These are phyloP conservation scores for Halophytophthora polymorphica DNA, from an alignment of 352 stramenopile genomes.

Conservation along the genomic window DNA sequence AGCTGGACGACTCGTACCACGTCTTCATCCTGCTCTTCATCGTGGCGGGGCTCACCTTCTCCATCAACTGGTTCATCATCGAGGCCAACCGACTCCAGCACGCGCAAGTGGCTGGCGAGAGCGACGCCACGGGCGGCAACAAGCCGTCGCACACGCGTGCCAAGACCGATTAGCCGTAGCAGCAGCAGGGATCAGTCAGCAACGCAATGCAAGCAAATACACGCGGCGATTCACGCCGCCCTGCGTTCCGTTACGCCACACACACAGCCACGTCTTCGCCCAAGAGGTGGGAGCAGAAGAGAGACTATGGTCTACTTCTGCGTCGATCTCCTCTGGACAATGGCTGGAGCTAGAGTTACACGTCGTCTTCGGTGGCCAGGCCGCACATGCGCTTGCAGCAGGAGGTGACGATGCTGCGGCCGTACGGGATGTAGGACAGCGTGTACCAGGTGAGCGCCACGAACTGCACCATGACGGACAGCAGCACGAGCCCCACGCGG, in stretches of 20 bases:
- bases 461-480: constrained; percentile 79
- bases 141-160: constrained; percentile 15
- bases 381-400: constrained; percentile 68
- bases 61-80: constrained; percentile 88
- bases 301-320: background rate
- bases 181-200: background rate
- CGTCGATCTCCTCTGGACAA: constrained; percentile 1
- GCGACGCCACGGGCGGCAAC: constrained; percentile 9
- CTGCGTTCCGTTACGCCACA: constrained; percentile 6
- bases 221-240: constrained; percentile 1
- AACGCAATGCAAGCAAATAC: constrained; percentile 1
- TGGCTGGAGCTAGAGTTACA: too few relatives aligned
- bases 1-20: constrained; percentile 81
- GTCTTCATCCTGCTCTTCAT: constrained; percentile 85
- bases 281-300: background rate
- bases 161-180: constrained; percentile 53
- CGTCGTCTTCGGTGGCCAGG: constrained; percentile 45
- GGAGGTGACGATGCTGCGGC: constrained; percentile 55
- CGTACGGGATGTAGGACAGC: constrained; percentile 87
- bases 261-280: too few relatives aligned
- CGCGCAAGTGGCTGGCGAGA: constrained; percentile 17
- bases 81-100: constrained; percentile 66
- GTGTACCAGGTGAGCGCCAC: constrained; percentile 83
- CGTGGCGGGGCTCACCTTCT: constrained; percentile 70
- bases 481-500: constrained; percentile 62